Base-by-base conservation (phyloP, 2,329 filamentous ascomycete genomes). In the Aspergillus pseudoviridinutans region DNA sequence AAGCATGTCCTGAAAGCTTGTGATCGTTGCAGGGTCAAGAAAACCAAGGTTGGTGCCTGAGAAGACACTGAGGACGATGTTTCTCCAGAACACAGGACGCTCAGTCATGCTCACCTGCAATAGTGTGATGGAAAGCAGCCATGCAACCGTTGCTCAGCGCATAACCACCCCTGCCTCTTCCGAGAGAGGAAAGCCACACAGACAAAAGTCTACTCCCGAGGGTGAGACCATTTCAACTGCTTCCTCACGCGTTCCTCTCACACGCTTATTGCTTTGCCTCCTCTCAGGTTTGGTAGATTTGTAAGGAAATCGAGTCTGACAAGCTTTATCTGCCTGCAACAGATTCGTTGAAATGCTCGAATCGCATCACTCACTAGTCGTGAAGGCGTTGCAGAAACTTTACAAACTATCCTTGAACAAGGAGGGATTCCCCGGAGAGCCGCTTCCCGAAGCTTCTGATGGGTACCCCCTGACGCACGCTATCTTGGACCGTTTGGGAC, bases 291-390 rank as follows among this genome's bases (percentile, higher is more conserved):
- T 29, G 8, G 17, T 50, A 12, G 12, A 24, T 38, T 29, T 38
- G 7, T 29, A 14, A 9, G 10, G 29, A 35, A 42, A 35, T 14
- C 4, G 12, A 20, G 20, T 25, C 56, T 62, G 32, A 64, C 22
- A 12, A 44, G 27, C n/a, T 4, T 32, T 9, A 22, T 51, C 25
- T 12, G 29, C 53, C 38, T 22, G 58, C 10, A 51, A 51, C 35
- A 78, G 75, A 50, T 78, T 77, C 47, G 75, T 78, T 41, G 75
- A 78, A 57, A 77, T 78, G 73, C 71, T 78, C 32, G 74, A 77
- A 59, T 77, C 75, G 5, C 74, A 77, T 32, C 75, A 77, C 56
- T 74, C 73, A 4, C 60, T 77, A 8, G 74, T 76, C 4, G 72
- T 78, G 46, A 76, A 76, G 60, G 75, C 74, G 1, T 63, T 78